phyloP scores from a whole-genome alignment of 139 green algal genomes.

The Coelastrella sp. region DNA sequence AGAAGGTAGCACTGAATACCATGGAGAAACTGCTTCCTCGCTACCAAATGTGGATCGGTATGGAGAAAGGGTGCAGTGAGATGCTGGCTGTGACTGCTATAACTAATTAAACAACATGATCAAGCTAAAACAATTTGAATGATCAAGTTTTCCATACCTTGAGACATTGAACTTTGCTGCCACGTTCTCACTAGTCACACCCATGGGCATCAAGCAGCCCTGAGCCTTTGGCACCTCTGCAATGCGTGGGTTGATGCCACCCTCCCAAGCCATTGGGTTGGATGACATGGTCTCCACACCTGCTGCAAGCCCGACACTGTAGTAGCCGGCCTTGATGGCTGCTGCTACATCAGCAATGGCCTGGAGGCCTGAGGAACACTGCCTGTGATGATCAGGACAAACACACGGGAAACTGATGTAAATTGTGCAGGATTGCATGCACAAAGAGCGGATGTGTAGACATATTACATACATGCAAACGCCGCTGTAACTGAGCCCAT shows the following conservation, averaged over 20 bases:
- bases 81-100: no score
- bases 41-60: no score
- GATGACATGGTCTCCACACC: conserved; percentile 96
- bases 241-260: conserved; percentile 83
- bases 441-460: neutral
- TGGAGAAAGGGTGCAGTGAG: no score
- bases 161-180: conserved; percentile 87
- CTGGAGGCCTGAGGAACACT: conserved; percentile 95
- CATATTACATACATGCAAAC: neutral
- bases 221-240: conserved; percentile 73
- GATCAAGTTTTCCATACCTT: neutral
- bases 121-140: neutral
- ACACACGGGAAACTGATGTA: neutral
- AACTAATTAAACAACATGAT: no score
- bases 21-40: no score
- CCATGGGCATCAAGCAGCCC: conserved; percentile 98
- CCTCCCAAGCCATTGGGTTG: conserved; percentile 98
- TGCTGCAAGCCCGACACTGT: conserved; percentile 92
- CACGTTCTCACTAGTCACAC: conserved; percentile 99
- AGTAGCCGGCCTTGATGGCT: conserved; percentile 96
- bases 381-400: conserved; percentile 51
- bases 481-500: no score
- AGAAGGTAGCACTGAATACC: no score
- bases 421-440: neutral
- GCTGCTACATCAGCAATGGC: conserved; percentile 95